These are phyloP conservation scores for Mercurialis annua DNA, from an alignment of 345 rosid genomes.

Conservation along the genomic window DNA sequence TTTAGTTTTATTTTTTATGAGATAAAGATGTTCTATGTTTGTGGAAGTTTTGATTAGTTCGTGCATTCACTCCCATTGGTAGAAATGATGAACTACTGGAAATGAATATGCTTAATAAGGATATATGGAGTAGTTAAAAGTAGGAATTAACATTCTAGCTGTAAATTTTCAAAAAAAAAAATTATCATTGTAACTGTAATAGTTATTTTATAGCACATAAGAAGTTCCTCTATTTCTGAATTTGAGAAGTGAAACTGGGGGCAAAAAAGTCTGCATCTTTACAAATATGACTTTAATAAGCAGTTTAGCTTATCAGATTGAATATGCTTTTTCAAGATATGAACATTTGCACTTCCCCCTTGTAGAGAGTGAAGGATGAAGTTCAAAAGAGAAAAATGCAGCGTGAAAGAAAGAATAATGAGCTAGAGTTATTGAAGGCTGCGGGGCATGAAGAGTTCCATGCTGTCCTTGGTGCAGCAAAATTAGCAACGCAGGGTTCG, in stretches of 20 bases:
- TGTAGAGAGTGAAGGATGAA: slow-evolving; percentile 77
- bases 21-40: not conserved
- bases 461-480: slow-evolving; percentile 38
- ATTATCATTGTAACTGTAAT: not conserved
- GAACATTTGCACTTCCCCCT: slow-evolving; percentile 2
- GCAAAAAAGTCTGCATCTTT: not conserved
- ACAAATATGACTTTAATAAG: not conserved
- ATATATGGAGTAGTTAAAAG: not conserved
- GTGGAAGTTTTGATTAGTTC: not conserved
- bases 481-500: slow-evolving; percentile 13
- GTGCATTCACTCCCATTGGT: too few species aligned
- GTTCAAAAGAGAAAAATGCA: slow-evolving; percentile 55
- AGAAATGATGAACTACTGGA: not conserved
- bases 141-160: not conserved
- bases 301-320: not conserved
- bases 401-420: slow-evolving; percentile 26
- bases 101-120: not conserved
- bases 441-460: slow-evolving; percentile 62
- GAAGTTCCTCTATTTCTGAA: too few species aligned
- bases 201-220: too few species aligned
- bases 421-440: slow-evolving; percentile 33
- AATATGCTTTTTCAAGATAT: not conserved
- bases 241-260: not conserved
- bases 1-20: not conserved
- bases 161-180: not conserved